Evolutionary conservation across 495 filamentous ascomycete species (phyloP).

Genomic region (Physcia stellaris): DNA sequence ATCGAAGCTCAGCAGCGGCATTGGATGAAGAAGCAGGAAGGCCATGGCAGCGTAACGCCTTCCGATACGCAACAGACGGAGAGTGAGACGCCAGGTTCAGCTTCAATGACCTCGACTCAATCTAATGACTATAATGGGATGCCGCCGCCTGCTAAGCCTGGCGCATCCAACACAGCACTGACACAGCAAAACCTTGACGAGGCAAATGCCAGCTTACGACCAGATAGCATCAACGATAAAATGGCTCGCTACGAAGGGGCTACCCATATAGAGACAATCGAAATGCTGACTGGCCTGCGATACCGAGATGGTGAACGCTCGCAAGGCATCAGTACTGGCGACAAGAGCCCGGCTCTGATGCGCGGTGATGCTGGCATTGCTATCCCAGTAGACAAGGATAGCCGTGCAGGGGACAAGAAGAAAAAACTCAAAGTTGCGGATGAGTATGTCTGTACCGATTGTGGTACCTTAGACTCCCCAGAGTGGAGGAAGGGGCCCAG

Average conservation of each 20-base stretch:
- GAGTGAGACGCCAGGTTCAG: slow-evolving; percentile 18
- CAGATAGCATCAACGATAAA: slow-evolving; percentile 64
- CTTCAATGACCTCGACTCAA: slow-evolving; percentile 15
- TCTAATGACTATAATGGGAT: slow-evolving; percentile 35
- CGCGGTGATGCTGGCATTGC: slow-evolving; percentile 78
- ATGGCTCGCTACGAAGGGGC: slow-evolving; percentile 62
- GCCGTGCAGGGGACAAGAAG: slow-evolving; percentile 57
- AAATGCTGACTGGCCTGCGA: slow-evolving; percentile 81
- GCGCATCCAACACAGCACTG: slow-evolving; percentile 44
- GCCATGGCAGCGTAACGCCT: slow-evolving; percentile 36
- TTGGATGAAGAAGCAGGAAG: slow-evolving; percentile 39
- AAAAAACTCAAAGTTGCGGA: slow-evolving; percentile 80
- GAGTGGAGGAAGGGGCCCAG: slow-evolving; percentile 94
- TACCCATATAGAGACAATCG: slow-evolving; percentile 75
- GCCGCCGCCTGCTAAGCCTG: slow-evolving; percentile 56
- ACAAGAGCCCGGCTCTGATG: slow-evolving; percentile 62
- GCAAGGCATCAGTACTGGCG: slow-evolving; percentile 77
- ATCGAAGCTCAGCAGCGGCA: slow-evolving; percentile 34
- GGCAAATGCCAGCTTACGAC: slow-evolving; percentile 48
- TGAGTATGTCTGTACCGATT: slow-evolving; percentile 94
- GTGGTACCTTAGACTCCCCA: slow-evolving; percentile 84
- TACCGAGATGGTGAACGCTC: slow-evolving; percentile 85
- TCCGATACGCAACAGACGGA: slow-evolving; percentile 31
- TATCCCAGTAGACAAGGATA: slow-evolving; percentile 62
- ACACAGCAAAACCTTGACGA: slow-evolving; percentile 72